Conservation (phyloP, 2,329 filamentous ascomycete species). For the Cryoendolithus antarcticus region DNA sequence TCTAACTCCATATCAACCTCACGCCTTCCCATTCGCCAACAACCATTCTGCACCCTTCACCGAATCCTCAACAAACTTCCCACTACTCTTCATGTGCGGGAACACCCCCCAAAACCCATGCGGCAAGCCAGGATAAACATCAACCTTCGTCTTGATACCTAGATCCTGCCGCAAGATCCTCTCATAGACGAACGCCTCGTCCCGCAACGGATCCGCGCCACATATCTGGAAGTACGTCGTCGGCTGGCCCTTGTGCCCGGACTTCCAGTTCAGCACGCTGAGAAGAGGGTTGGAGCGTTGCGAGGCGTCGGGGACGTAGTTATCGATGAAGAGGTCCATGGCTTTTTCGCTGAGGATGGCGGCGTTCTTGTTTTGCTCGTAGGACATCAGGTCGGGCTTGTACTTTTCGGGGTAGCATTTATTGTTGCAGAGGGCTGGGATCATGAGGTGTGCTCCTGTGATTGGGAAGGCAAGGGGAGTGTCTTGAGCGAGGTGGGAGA, state of each 20-base stretch:
- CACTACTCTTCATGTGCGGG: slow-evolving; percentile 13
- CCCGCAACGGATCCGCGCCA: slow-evolving; percentile 36
- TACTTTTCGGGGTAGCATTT: slow-evolving; percentile 30
- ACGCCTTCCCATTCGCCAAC: slow-evolving; percentile 11
- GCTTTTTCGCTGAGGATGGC: slow-evolving; percentile 17
- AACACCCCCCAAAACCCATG: slow-evolving; percentile 30
- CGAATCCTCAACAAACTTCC: slow-evolving; percentile 19
- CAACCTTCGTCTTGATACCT: slow-evolving; percentile 29
- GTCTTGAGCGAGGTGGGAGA: slow-evolving; percentile 33
- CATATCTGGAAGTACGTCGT: slow-evolving; percentile 37
- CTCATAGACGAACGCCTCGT: slow-evolving; percentile 38
- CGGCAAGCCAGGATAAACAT: slow-evolving; percentile 30
- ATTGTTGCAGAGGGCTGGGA: slow-evolving; percentile 32
- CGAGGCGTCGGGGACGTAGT: slow-evolving; percentile 1
- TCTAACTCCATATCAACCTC: neutral
- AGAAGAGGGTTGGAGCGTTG: slow-evolving; percentile 7
- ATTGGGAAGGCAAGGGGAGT: slow-evolving; percentile 29
- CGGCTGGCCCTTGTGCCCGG: slow-evolving; percentile 28
- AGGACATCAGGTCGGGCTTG: slow-evolving; percentile 24
- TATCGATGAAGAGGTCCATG: slow-evolving; percentile 10
- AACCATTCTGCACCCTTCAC: slow-evolving; percentile 20
- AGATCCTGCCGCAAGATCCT: slow-evolving; percentile 27
- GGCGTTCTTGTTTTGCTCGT: slow-evolving; percentile 30
- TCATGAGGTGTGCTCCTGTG: slow-evolving; percentile 36
- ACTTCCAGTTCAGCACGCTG: slow-evolving; percentile 18